Evolutionary conservation across 805 yeast genomes (phyloP).

Genomic region (Metschnikowia kunwiensis): DNA sequence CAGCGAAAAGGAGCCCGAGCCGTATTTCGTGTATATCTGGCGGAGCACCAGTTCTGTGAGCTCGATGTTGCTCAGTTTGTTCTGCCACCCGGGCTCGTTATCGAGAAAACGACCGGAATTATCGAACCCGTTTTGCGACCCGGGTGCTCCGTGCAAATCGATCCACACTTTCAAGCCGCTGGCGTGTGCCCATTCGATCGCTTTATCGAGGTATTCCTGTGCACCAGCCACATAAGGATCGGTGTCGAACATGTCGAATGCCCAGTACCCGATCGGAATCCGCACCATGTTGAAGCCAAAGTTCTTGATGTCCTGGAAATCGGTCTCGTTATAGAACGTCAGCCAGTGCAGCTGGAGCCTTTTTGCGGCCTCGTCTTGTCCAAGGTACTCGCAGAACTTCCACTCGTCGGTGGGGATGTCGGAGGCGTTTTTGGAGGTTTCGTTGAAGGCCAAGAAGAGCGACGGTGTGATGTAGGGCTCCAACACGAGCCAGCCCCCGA

Average conservation of each 20-base stretch:
- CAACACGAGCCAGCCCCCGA: slow-evolving; percentile 73
- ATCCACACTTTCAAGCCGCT: slow-evolving; percentile 65
- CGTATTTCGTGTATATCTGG: slow-evolving; percentile 16
- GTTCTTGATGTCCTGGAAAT: slow-evolving; percentile 48
- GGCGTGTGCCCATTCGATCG: slow-evolving; percentile 63
- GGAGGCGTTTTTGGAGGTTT: slow-evolving; percentile 18
- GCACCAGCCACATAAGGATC: slow-evolving; percentile 72
- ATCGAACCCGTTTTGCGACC: slow-evolving; percentile 84
- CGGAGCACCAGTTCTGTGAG: slow-evolving; percentile 21
- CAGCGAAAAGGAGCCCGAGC: slow-evolving; percentile 9
- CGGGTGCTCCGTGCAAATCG: slow-evolving; percentile 80
- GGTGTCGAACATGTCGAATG: slow-evolving; percentile 45
- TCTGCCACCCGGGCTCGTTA: slow-evolving; percentile 16
- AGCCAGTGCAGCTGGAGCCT: slow-evolving; percentile 54
- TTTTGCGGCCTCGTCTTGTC: slow-evolving; percentile 41
- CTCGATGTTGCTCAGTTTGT: slow-evolving; percentile 8
- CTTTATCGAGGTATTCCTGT: slow-evolving; percentile 58
- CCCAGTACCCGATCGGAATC: slow-evolving; percentile 82
- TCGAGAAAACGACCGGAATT: slow-evolving; percentile 52
- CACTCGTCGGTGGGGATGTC: slow-evolving; percentile 60
- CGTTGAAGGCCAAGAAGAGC: slow-evolving; percentile 44
- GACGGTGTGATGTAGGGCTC: slow-evolving; percentile 74
- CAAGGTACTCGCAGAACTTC: slow-evolving; percentile 48
- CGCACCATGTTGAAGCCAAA: slow-evolving; percentile 69
- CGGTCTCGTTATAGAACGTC: slow-evolving; percentile 56